Conservation (phyloP, 2,329 filamentous ascomycete genomes). For the Metarhizium album region DNA sequence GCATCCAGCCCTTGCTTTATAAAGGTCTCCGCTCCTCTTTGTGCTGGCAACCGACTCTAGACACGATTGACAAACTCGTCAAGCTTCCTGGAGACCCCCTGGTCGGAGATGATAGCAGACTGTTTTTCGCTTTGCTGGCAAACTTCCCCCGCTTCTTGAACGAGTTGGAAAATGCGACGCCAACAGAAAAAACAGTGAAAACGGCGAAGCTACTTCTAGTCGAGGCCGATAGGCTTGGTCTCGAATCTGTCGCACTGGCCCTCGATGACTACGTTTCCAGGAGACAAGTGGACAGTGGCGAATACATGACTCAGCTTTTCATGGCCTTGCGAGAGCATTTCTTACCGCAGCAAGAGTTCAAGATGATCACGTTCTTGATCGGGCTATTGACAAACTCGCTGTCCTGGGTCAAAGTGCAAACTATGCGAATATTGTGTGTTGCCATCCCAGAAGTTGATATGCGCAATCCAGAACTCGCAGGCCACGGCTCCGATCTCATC, state of each 20-base stretch:
- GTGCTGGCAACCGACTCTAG: slow-evolving; percentile 68
- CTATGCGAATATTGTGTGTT: slow-evolving; percentile 79
- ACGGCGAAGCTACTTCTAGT: slow-evolving; percentile 60
- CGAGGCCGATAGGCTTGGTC: slow-evolving; percentile 63
- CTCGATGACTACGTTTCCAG: slow-evolving; percentile 60
- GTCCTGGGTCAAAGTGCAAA: slow-evolving; percentile 84
- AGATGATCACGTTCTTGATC: slow-evolving; percentile 80
- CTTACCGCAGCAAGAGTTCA: slow-evolving; percentile 73
- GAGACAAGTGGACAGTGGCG: slow-evolving; percentile 55
- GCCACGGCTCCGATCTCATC: slow-evolving; percentile 87
- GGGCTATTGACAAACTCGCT: slow-evolving; percentile 82
- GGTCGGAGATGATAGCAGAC: slow-evolving; percentile 68
- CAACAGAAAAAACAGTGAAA: slow-evolving; percentile 44
- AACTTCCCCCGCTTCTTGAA: slow-evolving; percentile 81
- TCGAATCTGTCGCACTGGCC: slow-evolving; percentile 54
- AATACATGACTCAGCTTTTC: slow-evolving; percentile 67
- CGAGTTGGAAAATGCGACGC: slow-evolving; percentile 56
- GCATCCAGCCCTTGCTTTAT: slow-evolving; percentile 75
- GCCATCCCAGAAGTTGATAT: slow-evolving; percentile 88
- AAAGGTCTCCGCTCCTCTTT: slow-evolving; percentile 83
- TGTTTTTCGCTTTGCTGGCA: slow-evolving; percentile 82
- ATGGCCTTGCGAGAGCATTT: slow-evolving; percentile 66
- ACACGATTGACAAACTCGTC: slow-evolving; percentile 68
- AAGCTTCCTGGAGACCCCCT: slow-evolving; percentile 68
- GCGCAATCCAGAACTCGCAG: slow-evolving; percentile 79